phyloP scores from a whole-genome alignment of 2,329 filamentous ascomycete genomes.

The Cladobotryum mycophilum region DNA sequence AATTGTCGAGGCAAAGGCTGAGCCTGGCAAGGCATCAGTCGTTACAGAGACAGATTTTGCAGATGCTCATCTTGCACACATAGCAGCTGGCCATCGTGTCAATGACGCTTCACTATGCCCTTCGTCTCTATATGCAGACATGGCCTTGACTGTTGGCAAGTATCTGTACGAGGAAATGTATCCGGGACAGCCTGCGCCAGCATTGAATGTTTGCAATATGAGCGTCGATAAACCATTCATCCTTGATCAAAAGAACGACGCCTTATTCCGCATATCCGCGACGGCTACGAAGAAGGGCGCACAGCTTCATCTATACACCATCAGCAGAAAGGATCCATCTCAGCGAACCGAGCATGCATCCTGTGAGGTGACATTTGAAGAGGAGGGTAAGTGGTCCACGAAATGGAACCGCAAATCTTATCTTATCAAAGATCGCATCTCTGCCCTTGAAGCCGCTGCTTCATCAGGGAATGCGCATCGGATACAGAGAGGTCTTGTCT shows the following conservation, averaged over 20 bases:
- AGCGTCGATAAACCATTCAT: slow-evolving; percentile 24
- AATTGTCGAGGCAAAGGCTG: slow-evolving; percentile 6
- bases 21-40: slow-evolving; percentile 38
- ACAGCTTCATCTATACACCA: too few species aligned
- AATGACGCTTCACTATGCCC: slow-evolving; percentile 62
- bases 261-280: too few species aligned
- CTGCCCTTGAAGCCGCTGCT: too few species aligned
- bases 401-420: too few species aligned
- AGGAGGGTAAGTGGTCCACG: too few species aligned
- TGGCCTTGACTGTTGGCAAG: slow-evolving; percentile 56
- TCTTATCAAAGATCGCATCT: too few species aligned
- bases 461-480: neutral
- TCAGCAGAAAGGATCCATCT: too few species aligned
- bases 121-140: slow-evolving; percentile 53
- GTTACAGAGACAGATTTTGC: slow-evolving; percentile 61
- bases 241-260: too few species aligned
- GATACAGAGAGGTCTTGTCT: slow-evolving; percentile 4
- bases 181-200: neutral
- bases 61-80: slow-evolving; percentile 52
- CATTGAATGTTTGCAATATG: slow-evolving; percentile 40
- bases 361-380: too few species aligned
- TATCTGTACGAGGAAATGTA: slow-evolving; percentile 29
- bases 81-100: slow-evolving; percentile 59
- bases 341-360: too few species aligned
- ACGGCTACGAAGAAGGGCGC: too few species aligned